Conservation (phyloP, 345 rosid genomes). For the Eucalyptus sp. region DNA sequence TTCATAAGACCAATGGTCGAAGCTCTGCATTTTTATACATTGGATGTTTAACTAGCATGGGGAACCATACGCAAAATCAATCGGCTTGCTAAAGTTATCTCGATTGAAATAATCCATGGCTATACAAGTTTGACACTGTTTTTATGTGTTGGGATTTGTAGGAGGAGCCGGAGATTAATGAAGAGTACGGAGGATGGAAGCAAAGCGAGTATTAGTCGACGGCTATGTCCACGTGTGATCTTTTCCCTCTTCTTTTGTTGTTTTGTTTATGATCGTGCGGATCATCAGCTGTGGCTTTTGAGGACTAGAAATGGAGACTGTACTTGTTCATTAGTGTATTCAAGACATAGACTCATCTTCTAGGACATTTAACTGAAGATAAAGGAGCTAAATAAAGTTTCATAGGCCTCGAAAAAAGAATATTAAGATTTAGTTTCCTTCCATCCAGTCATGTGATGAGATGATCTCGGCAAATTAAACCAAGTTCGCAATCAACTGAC, state of each 20-base stretch:
- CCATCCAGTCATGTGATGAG: not conserved
- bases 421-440: not conserved
- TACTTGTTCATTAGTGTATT: not conserved
- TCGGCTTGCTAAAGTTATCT: not conserved
- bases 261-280: not conserved
- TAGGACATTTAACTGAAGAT: not conserved
- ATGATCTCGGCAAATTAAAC: not conserved
- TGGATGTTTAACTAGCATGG: not conserved
- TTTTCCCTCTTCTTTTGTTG: not conserved
- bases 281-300: not conserved
- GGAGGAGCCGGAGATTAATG: conserved; percentile 14
- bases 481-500: accelerated
- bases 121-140: not conserved
- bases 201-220: conserved; percentile 21
- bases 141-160: not conserved
- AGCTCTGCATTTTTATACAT: not conserved
- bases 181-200: conserved; percentile 75
- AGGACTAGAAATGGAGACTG: not conserved
- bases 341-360: not conserved
- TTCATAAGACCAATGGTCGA: not conserved
- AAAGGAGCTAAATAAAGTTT: not conserved
- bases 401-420: not conserved
- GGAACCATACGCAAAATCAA: not conserved
- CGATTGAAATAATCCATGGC: not conserved
- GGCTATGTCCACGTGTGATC: not conserved